Base-by-base conservation (phyloP, 2,329 filamentous ascomycete genomes). In the Xylaria hypoxylon region DNA sequence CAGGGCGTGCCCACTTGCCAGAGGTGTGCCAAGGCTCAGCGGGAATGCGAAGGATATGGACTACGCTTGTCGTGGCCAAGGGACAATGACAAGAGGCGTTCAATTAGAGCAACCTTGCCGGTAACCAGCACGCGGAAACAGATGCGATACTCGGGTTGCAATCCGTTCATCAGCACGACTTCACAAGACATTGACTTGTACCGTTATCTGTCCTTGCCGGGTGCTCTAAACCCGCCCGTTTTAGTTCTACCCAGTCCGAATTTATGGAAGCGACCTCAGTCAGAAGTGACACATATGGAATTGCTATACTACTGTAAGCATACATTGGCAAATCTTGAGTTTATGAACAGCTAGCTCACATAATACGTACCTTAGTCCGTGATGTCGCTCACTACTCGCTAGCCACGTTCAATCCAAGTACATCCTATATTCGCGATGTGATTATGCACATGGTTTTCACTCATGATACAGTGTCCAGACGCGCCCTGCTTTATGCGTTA, bases 31-130 rank as follows among this genome's bases (percentile, higher is more conserved):
- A 64, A 65, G 58, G 64, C 72, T 24, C 51, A 59, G 1, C 69
- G 72, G 38, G 44, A 62, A 13, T 76, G 74, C 60, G 65, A 70
- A 59, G 74, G 74, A 4, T 76, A 76, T 48, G 70, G 52, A 2
- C 10, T 73, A 13, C 73, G 75, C 4, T 62, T 78, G 8, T 78
- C 76, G 5, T 78, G 76, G 76, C 76, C 76, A 2, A 69, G 69
- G 42, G 65, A 67, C 26, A 58, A 59, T 38, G 72, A 78, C 56
- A 67, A 67, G 47, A 72, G 59, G 55, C 75, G 75, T 31, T 64
- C 73, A 2, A 68, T 75, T 3, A 66, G 69, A 3, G 62, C 28
- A 7, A 40, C 7, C 15, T 57, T 53, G 22, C 44, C 51, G 15
- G 6, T 8, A 4, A 19, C 31, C 13, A 3, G 45, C n/a, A 31